Conservation (phyloP, 495 filamentous ascomycete genomes). For the Emericellopsis terricola region DNA sequence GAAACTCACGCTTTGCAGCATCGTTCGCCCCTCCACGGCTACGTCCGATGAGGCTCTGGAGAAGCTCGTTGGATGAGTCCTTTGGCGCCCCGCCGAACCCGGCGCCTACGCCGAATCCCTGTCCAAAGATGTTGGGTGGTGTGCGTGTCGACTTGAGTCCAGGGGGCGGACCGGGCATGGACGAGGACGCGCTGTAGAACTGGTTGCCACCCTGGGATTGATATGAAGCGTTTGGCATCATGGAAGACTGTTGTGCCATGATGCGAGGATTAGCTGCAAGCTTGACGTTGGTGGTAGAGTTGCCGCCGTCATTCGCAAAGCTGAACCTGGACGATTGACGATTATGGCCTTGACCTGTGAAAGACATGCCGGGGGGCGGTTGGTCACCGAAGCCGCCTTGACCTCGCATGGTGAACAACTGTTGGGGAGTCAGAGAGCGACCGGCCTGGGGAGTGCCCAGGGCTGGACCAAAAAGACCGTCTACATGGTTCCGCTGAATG, state of each 20-base stretch:
- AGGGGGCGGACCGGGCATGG: slow-evolving; percentile 81
- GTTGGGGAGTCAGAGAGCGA: slow-evolving; percentile 69
- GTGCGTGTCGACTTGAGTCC: slow-evolving; percentile 89
- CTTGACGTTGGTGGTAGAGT: slow-evolving; percentile 54
- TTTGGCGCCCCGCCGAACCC: slow-evolving; percentile 37
- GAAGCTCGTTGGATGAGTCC: slow-evolving; percentile 49
- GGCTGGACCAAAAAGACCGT: slow-evolving; percentile 32
- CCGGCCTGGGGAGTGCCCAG: slow-evolving; percentile 32
- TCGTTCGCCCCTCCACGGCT: slow-evolving; percentile 53
- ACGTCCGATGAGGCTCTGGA: slow-evolving; percentile 56
- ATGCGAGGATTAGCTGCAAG: slow-evolving; percentile 67
- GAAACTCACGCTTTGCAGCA: slow-evolving; percentile 90
- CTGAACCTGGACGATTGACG: slow-evolving; percentile 78
- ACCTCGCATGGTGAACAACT: slow-evolving; percentile 47
- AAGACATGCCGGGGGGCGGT: slow-evolving; percentile 29
- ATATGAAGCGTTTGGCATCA: slow-evolving; percentile 65
- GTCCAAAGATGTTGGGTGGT: slow-evolving; percentile 71
- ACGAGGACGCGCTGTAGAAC: slow-evolving; percentile 34
- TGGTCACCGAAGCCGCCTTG: slow-evolving; percentile 42
- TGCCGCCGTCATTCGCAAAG: slow-evolving; percentile 57
- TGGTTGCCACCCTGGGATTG: slow-evolving; percentile 41
- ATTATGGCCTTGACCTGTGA: slow-evolving; percentile 63
- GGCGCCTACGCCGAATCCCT: slow-evolving; percentile 47
- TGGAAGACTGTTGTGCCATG: slow-evolving; percentile 73
- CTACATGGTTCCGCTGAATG: slow-evolving; percentile 43